Base-by-base conservation (phyloP, 2,329 filamentous ascomycete species). In the Scedosporium minutisporum region DNA sequence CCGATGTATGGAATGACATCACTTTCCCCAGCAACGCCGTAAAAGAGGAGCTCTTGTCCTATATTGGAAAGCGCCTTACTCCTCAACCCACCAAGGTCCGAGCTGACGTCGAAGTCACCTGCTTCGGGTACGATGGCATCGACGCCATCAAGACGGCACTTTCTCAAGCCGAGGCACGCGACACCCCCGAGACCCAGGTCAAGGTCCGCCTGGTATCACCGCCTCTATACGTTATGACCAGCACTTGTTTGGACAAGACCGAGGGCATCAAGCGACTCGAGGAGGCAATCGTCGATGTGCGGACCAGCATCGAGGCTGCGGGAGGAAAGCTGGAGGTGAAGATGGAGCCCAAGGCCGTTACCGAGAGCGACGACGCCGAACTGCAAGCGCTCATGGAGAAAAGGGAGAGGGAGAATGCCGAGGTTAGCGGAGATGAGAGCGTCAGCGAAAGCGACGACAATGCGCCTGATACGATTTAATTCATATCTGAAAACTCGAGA, bases 271-370 rank as follows among this genome's bases (percentile, higher is more conserved):
- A 86, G 65, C 85, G 88, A 66, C 80, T 99, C 68, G 91, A 96
- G 76, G 88, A 91, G 72, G 91, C 95, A 18, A 99, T 99, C 69
- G 82, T 89, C 71, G 90, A 93, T 69, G 93, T 99, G 70, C 84
- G 89, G 70, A 83, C 80, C 71, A 92, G 83, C 75, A 99, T 99
- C 73, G 85, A 87, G 73, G 81, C 77, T 57, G 84, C 89, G 0
- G 90, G 90, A 62, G 95, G 95, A 65, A 87, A 86, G 72, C 89
- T 93, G 72, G 84, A 88, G 53, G 89, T 97, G 69, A 96, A 96
- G 86, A 99, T 99, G 95, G 93, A 95, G 71, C 95, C 95, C 68
- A 97, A 97, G 87, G 95, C 96, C 4, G 95, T 99, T 65, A 99
- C 95, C 1, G 96, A 97, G 83, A 96, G 92, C 75, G 96, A 99